Conservation (phyloP, 2,329 filamentous ascomycete genomes). For the Colletotrichum sp. region DNA sequence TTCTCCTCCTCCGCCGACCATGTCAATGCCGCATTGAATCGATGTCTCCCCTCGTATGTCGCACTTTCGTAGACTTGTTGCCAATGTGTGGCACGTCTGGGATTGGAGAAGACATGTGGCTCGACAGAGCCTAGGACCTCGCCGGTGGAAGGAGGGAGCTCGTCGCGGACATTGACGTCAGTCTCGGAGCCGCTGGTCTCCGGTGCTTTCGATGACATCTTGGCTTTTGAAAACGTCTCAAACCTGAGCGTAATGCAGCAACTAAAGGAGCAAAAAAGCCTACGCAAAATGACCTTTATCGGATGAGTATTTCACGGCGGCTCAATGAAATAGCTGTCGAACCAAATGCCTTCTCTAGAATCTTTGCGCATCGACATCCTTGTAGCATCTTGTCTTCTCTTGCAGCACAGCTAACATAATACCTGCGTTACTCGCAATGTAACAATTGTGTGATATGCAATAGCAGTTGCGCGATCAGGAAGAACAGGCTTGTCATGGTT, state of each 20-base stretch:
- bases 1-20: neutral
- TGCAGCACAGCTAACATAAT: rapidly evolving
- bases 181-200: neutral
- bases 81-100: constrained; percentile 3
- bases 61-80: neutral
- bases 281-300: rapidly evolving
- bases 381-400: neutral
- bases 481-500: neutral
- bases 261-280: rapidly evolving
- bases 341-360: neutral
- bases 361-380: neutral
- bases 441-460: neutral
- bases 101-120: constrained; percentile 16
- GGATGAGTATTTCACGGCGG: neutral
- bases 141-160: constrained; percentile 4
- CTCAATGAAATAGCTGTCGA: neutral
- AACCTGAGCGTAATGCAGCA: too few species aligned
- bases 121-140: constrained; percentile 6
- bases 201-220: neutral
- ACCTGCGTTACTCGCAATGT: neutral
- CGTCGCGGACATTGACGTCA: neutral
- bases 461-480: neutral
- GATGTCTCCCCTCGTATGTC: neutral
- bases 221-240: rapidly evolving
- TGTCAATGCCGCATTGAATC: neutral